Base-by-base conservation (phyloP, 768 basidiomycete genomes). In the Lyophyllum decastes region DNA sequence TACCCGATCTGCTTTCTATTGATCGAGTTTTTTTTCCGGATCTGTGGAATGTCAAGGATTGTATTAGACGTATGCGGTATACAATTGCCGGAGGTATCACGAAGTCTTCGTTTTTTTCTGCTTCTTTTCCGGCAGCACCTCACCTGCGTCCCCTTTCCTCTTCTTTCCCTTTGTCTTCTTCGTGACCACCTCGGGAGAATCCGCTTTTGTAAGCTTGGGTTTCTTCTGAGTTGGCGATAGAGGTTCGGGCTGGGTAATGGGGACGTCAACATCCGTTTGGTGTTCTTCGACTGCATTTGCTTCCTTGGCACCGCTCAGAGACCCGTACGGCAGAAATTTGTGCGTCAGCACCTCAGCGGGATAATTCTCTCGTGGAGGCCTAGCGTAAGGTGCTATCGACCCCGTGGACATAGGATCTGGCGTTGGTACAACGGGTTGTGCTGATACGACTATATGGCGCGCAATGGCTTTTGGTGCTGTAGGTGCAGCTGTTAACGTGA, bases 301-400 rank as follows among this genome's bases (percentile, higher is more conserved):
- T 8, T 72, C 67, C 12, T 14, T 43, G 27, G 49, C 33, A 1
- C 61, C 61, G 19, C 60, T 65, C 61, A 76, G 67, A 14, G 87
- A 82, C 1, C 88, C 88, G 26, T 80, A 82, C 0, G 89, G 89
- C 61, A 83, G 66, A 68, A 88, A 91, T 1, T 73, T 67, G 62
- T 90, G 88, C 56, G 77, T 89, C 30, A 91, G 75, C 1, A 84
- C 61, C 45, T 89, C 85, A 47, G 76, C 72, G 0, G 89, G 82
- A 63, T 90, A 83, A 10, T 72, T 77, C 3, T 79, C 75, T 19
- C 89, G 79, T 1, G 84, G 78, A 7, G 85, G 82, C 58, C 84
- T 84, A 66, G 82, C 73, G 54, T 76, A 72, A 25, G 70, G 55
- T 10, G 64, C 50, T 49, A 64, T 50, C 4, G 62, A 45, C 1